Evolutionary conservation across 2,329 filamentous ascomycete genomes (phyloP), one percentile per base, ranked within the genome.

Genomic region (Microdochium paspali): DNA sequence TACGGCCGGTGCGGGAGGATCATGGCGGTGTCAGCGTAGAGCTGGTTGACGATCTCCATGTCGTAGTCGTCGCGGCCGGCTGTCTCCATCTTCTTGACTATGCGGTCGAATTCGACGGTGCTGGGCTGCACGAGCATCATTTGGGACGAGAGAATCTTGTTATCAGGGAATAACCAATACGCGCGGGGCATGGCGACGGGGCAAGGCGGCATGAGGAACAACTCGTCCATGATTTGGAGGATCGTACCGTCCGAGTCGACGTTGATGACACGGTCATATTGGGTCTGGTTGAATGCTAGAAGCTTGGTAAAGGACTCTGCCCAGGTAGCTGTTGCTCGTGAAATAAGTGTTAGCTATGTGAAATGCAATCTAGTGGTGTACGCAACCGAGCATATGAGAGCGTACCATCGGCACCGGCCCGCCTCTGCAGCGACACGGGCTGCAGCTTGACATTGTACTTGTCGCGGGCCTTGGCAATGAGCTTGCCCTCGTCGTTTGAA

Each of bases 121-220:
- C 73, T 77, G 0, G 84, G 84, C 44, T 80, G 67, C 39, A 85
- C 65, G 3, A 86, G 73, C 59, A 85, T 73, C 35, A 86, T 57
- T 39, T 82, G 72, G 2, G 79, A 80, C 0, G 80, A 79, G 10
- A 87, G 68, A 2, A 72, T 69, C 51, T 70, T 69, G 9, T 67
- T 68, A 1, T 71, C 66, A 0, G 76, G 76, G 4, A 76, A 69
- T 1, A 80, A 67, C 84, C 84, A 88, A 61, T 88, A 87, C 9
- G 84, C 85, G 26, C 80, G 76, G 1, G 84, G 82, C 75, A 87
- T 82, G 2, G 83, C 83, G 3, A 84, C 73, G 1, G 75, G 68
- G 1, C 75, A 72, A 1, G 67, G 60, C 0, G 84, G 85, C 1
- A 85, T 68, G 24, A 84, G 73, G 64, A 89, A 89, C 0, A 88